Percentiles rank a stretch among this genome's conserved stretches.
Evolutionary conservation across 2,329 filamentous ascomycete species (phyloP).

Genomic region (Cadophora luteo-olivacea): DNA sequence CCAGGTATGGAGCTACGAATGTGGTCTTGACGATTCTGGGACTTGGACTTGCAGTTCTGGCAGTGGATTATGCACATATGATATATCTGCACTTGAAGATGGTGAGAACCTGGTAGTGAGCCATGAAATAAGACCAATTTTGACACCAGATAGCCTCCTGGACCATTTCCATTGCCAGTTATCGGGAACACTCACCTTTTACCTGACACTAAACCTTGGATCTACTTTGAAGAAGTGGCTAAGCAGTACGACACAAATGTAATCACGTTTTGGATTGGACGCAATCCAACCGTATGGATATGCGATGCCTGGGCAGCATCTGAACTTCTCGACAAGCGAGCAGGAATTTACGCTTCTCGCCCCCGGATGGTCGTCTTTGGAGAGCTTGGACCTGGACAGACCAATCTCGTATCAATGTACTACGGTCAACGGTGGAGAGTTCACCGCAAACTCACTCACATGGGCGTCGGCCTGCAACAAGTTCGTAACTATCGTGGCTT

Average conservation of each 20-base stretch:
- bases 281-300: conserved; percentile 34
- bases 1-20: conserved; percentile 18
- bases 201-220: conserved; percentile 36
- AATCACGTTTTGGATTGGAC: conserved; percentile 38
- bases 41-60: conserved; percentile 18
- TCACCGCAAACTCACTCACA: conserved; percentile 36
- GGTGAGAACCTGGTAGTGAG: conserved; percentile 17
- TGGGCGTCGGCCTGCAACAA: conserved; percentile 36
- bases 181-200: conserved; percentile 34
- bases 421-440: conserved; percentile 35
- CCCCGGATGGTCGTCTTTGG: conserved; percentile 37
- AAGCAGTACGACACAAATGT: conserved; percentile 33
- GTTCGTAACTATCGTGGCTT: conserved; percentile 35
- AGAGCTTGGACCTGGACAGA: conserved; percentile 33
- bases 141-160: conserved; percentile 31
- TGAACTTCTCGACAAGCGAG: conserved; percentile 35
- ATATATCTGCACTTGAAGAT: conserved; percentile 33
- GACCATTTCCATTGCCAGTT: conserved; percentile 34
- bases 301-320: conserved; percentile 34
- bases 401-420: conserved; percentile 35
- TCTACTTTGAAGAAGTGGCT: conserved; percentile 34
- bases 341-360: conserved; percentile 33
- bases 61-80: conserved; percentile 33
- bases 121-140: neutral
- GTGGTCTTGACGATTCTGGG: conserved; percentile 21